Evolutionary conservation across 2,329 filamentous ascomycete genomes (phyloP).

Genomic region (Colletotrichum incanum): DNA sequence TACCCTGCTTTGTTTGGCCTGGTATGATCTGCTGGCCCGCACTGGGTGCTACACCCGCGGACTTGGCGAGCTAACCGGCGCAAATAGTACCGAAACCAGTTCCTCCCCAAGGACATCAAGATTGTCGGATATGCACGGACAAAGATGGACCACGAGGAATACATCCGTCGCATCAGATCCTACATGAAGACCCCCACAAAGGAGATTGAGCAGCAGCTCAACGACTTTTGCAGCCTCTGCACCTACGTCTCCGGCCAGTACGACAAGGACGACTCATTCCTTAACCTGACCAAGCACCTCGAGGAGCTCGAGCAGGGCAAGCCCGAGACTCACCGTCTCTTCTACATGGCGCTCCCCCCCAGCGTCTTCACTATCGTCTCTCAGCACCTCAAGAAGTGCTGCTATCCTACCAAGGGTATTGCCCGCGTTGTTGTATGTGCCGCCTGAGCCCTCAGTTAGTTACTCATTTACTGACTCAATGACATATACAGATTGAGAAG

Average conservation of each 20-base stretch:
- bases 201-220: conserved; percentile 94
- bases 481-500: conserved; percentile 85
- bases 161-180: conserved; percentile 92
- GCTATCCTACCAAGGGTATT: conserved; percentile 93
- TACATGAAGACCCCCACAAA: conserved; percentile 99
- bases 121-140: conserved; percentile 99
- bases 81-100: conserved; percentile 94
- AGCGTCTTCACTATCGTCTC: conserved; percentile 99
- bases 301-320: conserved; percentile 87
- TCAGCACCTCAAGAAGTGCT: conserved; percentile 96
- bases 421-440: conserved; percentile 89
- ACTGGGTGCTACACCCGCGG: background rate
- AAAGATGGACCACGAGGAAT: conserved; percentile 99
- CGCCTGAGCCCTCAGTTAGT: background rate
- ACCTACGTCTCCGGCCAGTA: conserved; percentile 98
- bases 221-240: conserved; percentile 90
- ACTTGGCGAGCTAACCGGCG: conserved; percentile 30
- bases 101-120: conserved; percentile 95
- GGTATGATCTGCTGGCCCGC: conserved; percentile 71
- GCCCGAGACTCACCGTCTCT: conserved; percentile 90
- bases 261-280: conserved; percentile 95
- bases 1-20: conserved; percentile 98
- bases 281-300: conserved; percentile 87
- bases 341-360: conserved; percentile 99
- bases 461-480: conserved; percentile 15